Conservation (phyloP, 2,329 filamentous ascomycete genomes). For the Paecilomyces dactylethromorphus region DNA sequence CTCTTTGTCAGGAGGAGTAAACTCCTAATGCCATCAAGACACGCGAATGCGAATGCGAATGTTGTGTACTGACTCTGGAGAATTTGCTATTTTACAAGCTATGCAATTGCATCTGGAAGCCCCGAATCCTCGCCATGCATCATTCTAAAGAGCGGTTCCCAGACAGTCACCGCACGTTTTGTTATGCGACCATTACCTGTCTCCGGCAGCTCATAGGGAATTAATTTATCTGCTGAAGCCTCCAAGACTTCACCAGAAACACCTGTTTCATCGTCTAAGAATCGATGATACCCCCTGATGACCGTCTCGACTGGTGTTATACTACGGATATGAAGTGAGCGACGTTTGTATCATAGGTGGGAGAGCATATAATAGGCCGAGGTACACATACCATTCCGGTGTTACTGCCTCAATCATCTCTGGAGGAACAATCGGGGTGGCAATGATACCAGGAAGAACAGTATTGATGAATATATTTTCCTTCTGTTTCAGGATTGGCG, state of each 20-base stretch:
- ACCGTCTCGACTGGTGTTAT: constrained; percentile 41
- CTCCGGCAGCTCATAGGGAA: constrained; percentile 30
- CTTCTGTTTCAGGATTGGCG: constrained; percentile 36
- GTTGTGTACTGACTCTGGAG: neutral
- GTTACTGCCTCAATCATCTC: constrained; percentile 38
- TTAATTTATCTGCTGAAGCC: constrained; percentile 36
- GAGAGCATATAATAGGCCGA: neutral
- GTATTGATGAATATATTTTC: constrained; percentile 44
- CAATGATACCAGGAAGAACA: constrained; percentile 43
- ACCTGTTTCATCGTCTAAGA: constrained; percentile 38
- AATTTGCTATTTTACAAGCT: constrained; percentile 1
- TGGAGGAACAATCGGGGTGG: constrained; percentile 40
- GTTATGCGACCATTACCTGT: constrained; percentile 38
- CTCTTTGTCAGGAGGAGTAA: neutral
- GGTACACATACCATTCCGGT: constrained; percentile 6
- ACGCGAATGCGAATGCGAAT: neutral
- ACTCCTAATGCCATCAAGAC: neutral
- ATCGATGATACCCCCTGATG: constrained; percentile 40
- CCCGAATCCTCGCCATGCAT: constrained; percentile 39
- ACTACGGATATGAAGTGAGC: constrained; percentile 6
- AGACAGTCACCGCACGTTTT: constrained; percentile 40
- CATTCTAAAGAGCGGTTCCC: constrained; percentile 43
- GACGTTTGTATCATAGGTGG: neutral
- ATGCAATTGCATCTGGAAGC: constrained; percentile 33
- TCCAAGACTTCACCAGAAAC: constrained; percentile 42